Evolutionary conservation across 208 protist species (phyloP).

Genomic region (Wallacemonas collosoma): DNA sequence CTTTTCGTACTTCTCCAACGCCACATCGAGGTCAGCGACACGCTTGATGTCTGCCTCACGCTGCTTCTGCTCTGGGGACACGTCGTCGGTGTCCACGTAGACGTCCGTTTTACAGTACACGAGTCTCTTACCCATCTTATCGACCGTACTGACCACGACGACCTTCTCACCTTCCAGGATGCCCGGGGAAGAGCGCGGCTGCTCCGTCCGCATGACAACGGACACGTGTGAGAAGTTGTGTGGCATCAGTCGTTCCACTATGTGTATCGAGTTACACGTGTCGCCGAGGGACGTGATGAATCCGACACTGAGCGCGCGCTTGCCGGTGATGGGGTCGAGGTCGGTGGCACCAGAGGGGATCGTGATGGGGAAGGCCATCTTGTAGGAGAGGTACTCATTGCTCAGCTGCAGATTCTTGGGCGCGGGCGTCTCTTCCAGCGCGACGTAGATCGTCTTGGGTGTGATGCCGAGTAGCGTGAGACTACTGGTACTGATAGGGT

Average conservation of each 20-base stretch:
- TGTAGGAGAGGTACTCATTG: background rate
- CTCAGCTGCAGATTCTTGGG: background rate
- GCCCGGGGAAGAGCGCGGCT: constrained; percentile 19
- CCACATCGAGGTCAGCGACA: constrained; percentile 37
- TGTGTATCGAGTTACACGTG: constrained; percentile 68
- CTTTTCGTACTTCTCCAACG: constrained; percentile 41
- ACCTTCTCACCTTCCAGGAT: constrained; percentile 46
- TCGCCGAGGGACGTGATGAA: constrained; percentile 55
- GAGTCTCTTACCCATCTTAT: constrained; percentile 76
- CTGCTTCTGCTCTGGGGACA: constrained; percentile 21
- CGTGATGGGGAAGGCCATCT: constrained; percentile 64
- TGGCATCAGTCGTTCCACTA: constrained; percentile 65
- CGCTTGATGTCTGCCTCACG: constrained; percentile 26
- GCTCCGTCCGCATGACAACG: constrained; percentile 56
- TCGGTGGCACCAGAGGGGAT: constrained; percentile 50
- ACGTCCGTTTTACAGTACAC: constrained; percentile 65
- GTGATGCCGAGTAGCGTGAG: constrained; percentile 27
- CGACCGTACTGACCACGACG: constrained; percentile 60
- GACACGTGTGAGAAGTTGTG: constrained; percentile 57
- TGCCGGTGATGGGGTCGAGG: background rate
- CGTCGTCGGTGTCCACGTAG: constrained; percentile 19
- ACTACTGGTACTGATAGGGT: constrained; percentile 40
- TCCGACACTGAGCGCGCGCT: constrained; percentile 35
- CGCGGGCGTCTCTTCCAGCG: constrained; percentile 21
- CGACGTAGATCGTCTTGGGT: constrained; percentile 44